Evolutionary conservation across 2,329 filamentous ascomycete genomes (phyloP), one percentile per base, ranked within the genome.

Genomic region (Ophiostoma triangulosporum): DNA sequence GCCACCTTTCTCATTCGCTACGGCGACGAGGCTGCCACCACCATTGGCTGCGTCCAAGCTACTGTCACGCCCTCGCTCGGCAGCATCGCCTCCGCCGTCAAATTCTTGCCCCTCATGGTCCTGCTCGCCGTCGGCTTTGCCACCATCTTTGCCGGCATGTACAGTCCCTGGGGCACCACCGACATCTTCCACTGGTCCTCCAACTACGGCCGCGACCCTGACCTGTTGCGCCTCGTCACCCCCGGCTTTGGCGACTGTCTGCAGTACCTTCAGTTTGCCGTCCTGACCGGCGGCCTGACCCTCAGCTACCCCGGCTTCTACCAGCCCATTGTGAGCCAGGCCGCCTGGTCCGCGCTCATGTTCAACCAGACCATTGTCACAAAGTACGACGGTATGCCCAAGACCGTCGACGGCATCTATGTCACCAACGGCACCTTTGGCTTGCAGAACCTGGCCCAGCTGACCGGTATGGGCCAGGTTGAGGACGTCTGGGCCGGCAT

Each of bases 171-270:
- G 91, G 93, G 93, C 20, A 87, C 88, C 1, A 81, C 81, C 7
- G 86, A 98, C 64, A 76, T 91, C 20, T 97, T 97, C 66, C 83
- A 87, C 60, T 98, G 91, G 89, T 89, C 88, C n/a, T 94, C 88
- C 64, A 98, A 98, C 65, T 97, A 95, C 65, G 93, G 93, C 33
- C 82, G 91, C 60, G 93, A 98, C 62, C 86, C 88, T 57, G 93
- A 98, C 69, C 73, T 96, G 59, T 74, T 98, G 52, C 83, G 93
- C 53, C 74, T 98, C 48, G 88, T 98, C 32, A 98, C 93, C 0
- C 93, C 93, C 5, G 93, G 93, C 1, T 97, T 98, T 65, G 89
- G 88, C 6, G 93, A 98, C 65, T 98, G 93, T 63, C 74, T 98
- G 53, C 90, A 97, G 68, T 97, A 98, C 66, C 86, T 98, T 17